Evolutionary conservation across 352 stramenopile genomes (phyloP), one percentile per base, ranked within the genome.

Genomic region (Thraustochytrium sp.): DNA sequence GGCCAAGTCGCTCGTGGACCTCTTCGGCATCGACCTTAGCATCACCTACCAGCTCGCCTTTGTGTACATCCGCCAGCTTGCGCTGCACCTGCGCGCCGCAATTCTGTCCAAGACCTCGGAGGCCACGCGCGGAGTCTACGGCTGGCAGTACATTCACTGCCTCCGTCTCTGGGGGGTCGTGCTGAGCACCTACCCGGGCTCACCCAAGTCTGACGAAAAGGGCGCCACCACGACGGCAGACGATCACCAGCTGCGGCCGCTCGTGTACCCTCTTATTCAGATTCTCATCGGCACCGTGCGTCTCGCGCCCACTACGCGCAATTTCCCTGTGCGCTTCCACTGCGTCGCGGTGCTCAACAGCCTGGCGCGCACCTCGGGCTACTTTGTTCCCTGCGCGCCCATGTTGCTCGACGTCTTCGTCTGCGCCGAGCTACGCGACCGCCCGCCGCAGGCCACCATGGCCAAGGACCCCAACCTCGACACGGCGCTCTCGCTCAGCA

Each of bases 31-130:
- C 23, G 95, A 99, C 87, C 90, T 98, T 56, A 92, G 93, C 26
- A 96, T 93, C 77, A 95, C 96, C 54, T 99, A 99, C 90, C 96
- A 99, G 87, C 95, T 99, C 88, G 95, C 96, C 26, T 99, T 99
- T 87, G 91, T 99, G 37, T 99, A 99, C 89, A 97, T 99, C 72
- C 93, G 97, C 38, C 94, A 99, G 87, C 88, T 99, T 63, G 96
- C 96, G n/a, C 94, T 99, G 74, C 93, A 97, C 86, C 90, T 99
- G 61, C 92, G 97, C 77, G 95, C 95, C 72, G 97, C 96, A 18
- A 95, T 98, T 86, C 94, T 91, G 72, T 94, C 96, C 73, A 95
- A 95, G n/a, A 95, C 92, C 31, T 88, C 91, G 2, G 93, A 97
- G 68, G 78, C 55, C 31, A 68, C 78, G 34, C 53, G 65, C 44